Evolutionary conservation across 2,329 filamentous ascomycete genomes (phyloP).

Genomic region (Beauveria pseudobassiana): DNA sequence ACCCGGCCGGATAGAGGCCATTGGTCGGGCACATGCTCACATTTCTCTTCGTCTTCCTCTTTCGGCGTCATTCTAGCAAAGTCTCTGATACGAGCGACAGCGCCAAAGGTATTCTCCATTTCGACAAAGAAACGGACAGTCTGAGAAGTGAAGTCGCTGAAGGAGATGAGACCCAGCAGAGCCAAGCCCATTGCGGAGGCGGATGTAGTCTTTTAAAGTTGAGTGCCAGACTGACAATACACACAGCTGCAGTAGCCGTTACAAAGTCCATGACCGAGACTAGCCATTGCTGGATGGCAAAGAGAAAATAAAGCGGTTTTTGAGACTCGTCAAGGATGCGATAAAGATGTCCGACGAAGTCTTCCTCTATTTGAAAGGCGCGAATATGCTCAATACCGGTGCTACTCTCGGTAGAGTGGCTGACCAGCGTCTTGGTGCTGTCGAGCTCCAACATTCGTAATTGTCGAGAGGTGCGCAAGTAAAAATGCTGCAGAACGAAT

Average conservation of each 20-base stretch:
- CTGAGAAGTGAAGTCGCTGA: conserved; percentile 18
- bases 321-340: conserved; percentile 42
- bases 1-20: background rate
- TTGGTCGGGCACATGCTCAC: background rate
- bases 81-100: background rate
- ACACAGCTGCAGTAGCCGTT: conserved; percentile 34
- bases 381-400: conserved; percentile 40
- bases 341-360: conserved; percentile 35
- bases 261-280: conserved; percentile 40
- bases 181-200: conserved; percentile 12
- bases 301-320: conserved; percentile 46
- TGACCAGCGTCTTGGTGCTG: conserved; percentile 25
- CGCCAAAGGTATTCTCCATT: conserved; percentile 8
- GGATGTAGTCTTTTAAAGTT: conserved; percentile 8
- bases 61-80: background rate
- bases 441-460: conserved; percentile 29
- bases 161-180: conserved; percentile 17
- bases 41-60: background rate
- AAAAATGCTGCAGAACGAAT: conserved; percentile 24
- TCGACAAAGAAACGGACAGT: conserved; percentile 21
- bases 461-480: conserved; percentile 29
- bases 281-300: conserved; percentile 47
- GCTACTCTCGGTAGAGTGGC: conserved; percentile 33
- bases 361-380: conserved; percentile 44
- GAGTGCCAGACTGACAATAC: conserved; percentile 37